A percentile compares a stretch with the other conserved stretches of the same genome.
phyloP scores from a whole-genome alignment of 2,329 filamentous ascomycete species.

The Ophiostoma quercus region DNA sequence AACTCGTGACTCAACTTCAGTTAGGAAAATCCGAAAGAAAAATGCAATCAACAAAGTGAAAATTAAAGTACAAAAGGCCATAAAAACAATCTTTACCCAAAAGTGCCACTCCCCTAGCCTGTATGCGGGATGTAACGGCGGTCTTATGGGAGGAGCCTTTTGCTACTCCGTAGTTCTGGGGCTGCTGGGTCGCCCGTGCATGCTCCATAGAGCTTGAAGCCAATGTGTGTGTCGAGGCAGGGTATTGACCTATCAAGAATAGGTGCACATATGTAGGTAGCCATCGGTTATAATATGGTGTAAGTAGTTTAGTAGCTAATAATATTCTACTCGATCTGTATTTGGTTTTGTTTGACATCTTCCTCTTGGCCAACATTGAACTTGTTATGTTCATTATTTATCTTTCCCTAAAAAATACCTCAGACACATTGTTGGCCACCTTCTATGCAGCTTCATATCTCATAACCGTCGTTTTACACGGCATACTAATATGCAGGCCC shows the following conservation, averaged over 20 bases:
- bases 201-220: background rate
- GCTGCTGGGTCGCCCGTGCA: slow-evolving; percentile 16
- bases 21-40: too few species aligned
- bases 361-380: background rate
- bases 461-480: background rate
- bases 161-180: slow-evolving; percentile 16
- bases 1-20: too few species aligned
- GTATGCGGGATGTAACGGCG: slow-evolving; percentile 20
- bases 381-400: background rate
- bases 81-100: background rate
- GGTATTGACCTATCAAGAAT: background rate
- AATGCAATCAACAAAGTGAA: too few species aligned
- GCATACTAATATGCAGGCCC: background rate
- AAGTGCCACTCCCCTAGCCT: background rate
- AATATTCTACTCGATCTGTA: background rate
- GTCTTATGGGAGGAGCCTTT: slow-evolving; percentile 19
- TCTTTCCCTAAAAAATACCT: background rate
- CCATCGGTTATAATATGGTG: background rate
- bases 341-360: background rate
- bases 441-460: background rate
- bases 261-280: background rate
- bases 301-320: background rate
- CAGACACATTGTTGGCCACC: background rate
- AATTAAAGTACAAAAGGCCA: background rate
- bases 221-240: slow-evolving; percentile 8